phyloP scores from a whole-genome alignment of 2,329 filamentous ascomycete genomes.

The Fusarium torulosum region DNA sequence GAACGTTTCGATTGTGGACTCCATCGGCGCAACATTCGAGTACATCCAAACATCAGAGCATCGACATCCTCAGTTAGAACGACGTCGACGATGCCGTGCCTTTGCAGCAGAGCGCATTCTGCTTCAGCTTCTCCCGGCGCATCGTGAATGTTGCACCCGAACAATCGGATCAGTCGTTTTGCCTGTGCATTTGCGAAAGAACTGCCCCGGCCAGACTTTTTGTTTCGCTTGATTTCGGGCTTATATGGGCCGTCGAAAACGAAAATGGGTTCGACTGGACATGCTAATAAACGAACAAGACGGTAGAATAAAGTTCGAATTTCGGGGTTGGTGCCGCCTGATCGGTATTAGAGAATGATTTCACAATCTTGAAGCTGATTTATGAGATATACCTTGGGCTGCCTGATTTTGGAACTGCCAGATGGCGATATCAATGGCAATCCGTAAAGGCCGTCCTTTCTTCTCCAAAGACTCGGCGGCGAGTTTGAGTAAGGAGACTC shows the following conservation, averaged over 20 bases:
- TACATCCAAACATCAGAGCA: conserved; percentile 96
- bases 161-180: conserved; percentile 85
- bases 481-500: conserved; percentile 85
- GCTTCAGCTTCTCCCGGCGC: conserved; percentile 97
- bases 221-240: conserved; percentile 89
- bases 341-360: conserved; percentile 14
- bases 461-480: conserved; percentile 81
- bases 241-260: conserved; percentile 91
- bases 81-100: conserved; percentile 86
- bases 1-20: conserved; percentile 76
- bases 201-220: conserved; percentile 74
- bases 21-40: conserved; percentile 83
- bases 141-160: conserved; percentile 85
- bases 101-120: conserved; percentile 90
- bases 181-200: conserved; percentile 79
- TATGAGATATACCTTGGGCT: conserved; percentile 69
- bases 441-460: conserved; percentile 78
- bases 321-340: conserved; percentile 88
- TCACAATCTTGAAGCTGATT: neutral
- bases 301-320: conserved; percentile 94
- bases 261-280: conserved; percentile 88
- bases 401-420: conserved; percentile 97
- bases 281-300: conserved; percentile 78
- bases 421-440: conserved; percentile 95
- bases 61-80: conserved; percentile 98